These are phyloP conservation scores for Solanum bulbocastanum DNA, from an alignment of 257 asterid species.

Conservation along the genomic window DNA sequence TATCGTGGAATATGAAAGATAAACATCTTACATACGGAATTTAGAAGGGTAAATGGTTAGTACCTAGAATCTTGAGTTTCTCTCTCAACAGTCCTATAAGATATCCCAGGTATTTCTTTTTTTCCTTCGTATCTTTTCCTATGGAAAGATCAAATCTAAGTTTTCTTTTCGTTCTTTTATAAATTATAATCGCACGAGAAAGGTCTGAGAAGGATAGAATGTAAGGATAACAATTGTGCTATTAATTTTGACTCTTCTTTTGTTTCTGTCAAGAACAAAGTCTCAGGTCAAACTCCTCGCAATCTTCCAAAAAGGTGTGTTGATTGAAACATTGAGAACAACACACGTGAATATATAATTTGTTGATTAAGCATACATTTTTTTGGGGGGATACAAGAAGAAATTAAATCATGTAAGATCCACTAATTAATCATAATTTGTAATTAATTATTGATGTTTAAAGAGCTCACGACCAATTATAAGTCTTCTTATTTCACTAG, in stretches of 20 bases:
- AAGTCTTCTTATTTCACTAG: conserved; percentile 86
- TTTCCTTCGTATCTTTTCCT: neutral
- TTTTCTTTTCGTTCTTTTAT: too few relatives aligned
- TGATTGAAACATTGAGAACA: neutral
- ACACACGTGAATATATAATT: too few relatives aligned
- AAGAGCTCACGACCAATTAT: conserved; percentile 78
- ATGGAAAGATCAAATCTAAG: neutral
- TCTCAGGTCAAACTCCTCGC: too few relatives aligned
- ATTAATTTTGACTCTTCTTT: too few relatives aligned
- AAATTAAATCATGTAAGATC: neutral
- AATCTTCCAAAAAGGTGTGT: too few relatives aligned
- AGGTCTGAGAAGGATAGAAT: too few relatives aligned
- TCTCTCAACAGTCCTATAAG: neutral
- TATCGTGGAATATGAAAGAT: neutral
- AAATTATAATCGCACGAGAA: too few relatives aligned
- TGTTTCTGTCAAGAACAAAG: too few relatives aligned
- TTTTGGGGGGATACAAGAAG: neutral
- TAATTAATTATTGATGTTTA: conserved; percentile 44
- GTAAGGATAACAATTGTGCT: too few relatives aligned
- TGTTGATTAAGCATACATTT: too few relatives aligned
- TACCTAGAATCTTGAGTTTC: neutral
- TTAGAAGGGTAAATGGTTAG: neutral
- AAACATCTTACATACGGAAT: neutral
- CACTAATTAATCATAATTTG: neutral
- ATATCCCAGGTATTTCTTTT: neutral